A percentile compares a stretch with the other conserved stretches of the same genome.
phyloP scores from a whole-genome alignment of 352 stramenopile species.

The Phytophthora hibernalis region DNA sequence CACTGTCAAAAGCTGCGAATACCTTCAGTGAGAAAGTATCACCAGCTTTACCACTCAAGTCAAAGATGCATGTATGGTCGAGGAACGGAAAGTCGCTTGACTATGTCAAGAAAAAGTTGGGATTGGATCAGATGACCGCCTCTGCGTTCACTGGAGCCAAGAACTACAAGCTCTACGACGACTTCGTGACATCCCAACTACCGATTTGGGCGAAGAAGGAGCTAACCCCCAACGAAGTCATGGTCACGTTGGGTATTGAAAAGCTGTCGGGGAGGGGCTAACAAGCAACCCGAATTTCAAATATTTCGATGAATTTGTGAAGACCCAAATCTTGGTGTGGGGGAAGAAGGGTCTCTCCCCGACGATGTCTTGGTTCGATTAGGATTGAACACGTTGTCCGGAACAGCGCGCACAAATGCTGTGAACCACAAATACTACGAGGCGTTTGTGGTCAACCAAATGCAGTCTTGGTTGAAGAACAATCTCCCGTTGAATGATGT shows the following conservation, averaged over 20 bases:
- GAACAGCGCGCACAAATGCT: background rate
- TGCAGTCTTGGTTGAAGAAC: conserved; percentile 4
- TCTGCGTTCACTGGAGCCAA: background rate
- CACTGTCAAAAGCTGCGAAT: background rate
- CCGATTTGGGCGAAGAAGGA: conserved; percentile 20
- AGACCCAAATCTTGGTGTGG: background rate
- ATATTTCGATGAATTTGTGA: conserved; percentile 20
- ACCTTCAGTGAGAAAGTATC: conserved; percentile 17
- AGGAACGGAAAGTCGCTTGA: conserved; percentile 10
- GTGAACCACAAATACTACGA: conserved; percentile 28
- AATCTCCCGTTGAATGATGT: background rate
- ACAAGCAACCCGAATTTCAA: conserved; percentile 14
- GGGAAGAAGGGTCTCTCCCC: background rate
- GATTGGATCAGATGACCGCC: background rate
- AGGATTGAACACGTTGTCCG: conserved; percentile 8
- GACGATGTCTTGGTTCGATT: conserved; percentile 5
- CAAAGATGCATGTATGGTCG: conserved; percentile 12
- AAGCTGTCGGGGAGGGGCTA: background rate
- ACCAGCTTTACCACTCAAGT: background rate
- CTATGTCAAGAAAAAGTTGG: conserved; percentile 15
- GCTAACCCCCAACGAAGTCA: conserved; percentile 8
- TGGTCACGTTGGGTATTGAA: conserved; percentile 1
- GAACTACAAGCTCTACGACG: conserved; percentile 23
- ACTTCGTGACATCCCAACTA: conserved; percentile 17
- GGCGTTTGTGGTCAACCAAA: conserved; percentile 7